Evolutionary conservation across 1,284 basidiomycete genomes (phyloP), one percentile per base, ranked within the genome.

Genomic region (Marasmius sp.): DNA sequence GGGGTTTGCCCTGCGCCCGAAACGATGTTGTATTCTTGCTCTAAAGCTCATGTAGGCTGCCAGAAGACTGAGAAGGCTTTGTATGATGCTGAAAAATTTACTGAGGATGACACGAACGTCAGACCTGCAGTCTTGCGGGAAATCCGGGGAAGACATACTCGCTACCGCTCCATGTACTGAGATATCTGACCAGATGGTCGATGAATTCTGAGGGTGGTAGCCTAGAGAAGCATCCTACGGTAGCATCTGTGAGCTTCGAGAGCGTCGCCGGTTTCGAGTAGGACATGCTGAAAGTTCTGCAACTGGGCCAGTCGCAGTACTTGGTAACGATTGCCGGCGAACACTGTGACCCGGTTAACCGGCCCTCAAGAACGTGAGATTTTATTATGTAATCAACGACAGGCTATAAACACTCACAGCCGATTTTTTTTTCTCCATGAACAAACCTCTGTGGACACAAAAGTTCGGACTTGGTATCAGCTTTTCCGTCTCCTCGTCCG

Each of bases 401-500:
- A 8, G 48, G 73, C 72, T 75, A 75, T 68, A 74, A 70, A 33
- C 43, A 27, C 41, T 12, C 36, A 7, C 12, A 33, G 36, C 39
- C 43, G 27, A 8, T 43, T 50, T 56, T 53, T 63, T 64, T 56
- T 65, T 65, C 71, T 66, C 68, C 68, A 70, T 47, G 81, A 87
- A 88, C 84, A 86, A 88, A 81, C 80, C 79, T 76, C 61, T 81
- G 89, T 82, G 86, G 89, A 92, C 90, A 86, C 73, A 85, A 89
- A 90, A 92, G 91, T 92, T 92, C 90, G 90, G 88, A 82, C 90
- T 82, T 71, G 89, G 87, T 76, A 73, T 77, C 78, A 87, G 84
- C 84, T 85, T 75, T 82, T 83, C 87, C 86, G 86, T 83, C 83
- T 91, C 85, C 89, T 85, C 84, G 89, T 85, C 88, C 90, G 90